Evolutionary conservation across 2,329 filamentous ascomycete species (phyloP).

Genomic region (Aotearoamyces nothofagi): DNA sequence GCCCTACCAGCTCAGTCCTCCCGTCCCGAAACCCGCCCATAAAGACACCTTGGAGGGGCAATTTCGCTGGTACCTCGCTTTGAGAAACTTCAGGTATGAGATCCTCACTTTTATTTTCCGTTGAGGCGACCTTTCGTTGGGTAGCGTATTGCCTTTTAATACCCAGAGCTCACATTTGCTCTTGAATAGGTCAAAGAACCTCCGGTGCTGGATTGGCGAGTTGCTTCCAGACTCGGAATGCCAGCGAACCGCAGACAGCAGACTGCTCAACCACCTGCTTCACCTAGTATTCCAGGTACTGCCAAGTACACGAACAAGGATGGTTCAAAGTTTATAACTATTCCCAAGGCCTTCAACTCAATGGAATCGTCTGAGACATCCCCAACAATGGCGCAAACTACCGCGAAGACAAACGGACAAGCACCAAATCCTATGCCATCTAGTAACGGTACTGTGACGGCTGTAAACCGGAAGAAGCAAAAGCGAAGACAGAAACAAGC

Average conservation of each 20-base stretch:
- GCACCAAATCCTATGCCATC: slow-evolving; percentile 12
- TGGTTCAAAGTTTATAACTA: slow-evolving; percentile 53
- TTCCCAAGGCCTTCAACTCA: slow-evolving; percentile 35
- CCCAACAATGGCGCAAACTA: slow-evolving; percentile 23
- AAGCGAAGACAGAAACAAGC: slow-evolving; percentile 70
- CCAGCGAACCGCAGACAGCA: slow-evolving; percentile 37
- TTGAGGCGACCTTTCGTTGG: too few relatives aligned
- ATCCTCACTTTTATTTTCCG: too few relatives aligned
- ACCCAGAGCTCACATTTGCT: too few relatives aligned
- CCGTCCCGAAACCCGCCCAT: too few relatives aligned
- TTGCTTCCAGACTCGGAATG: slow-evolving; percentile 23
- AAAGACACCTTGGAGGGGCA: too few relatives aligned
- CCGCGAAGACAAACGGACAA: slow-evolving; percentile 17
- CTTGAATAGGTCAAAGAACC: too few relatives aligned
- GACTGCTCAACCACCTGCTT: slow-evolving; percentile 32
- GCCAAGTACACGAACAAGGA: slow-evolving; percentile 54
- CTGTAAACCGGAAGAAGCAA: slow-evolving; percentile 86
- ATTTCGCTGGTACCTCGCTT: too few relatives aligned
- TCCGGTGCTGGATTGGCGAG: too few relatives aligned
- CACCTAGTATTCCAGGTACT: slow-evolving; percentile 30
- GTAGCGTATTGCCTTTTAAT: too few relatives aligned
- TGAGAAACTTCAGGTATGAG: too few relatives aligned
- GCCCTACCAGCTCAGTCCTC: too few relatives aligned
- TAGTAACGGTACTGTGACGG: slow-evolving; percentile 22
- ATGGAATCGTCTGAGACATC: slow-evolving; percentile 38